phyloP scores from a whole-genome alignment of 108 stramenopile species.

The Aureococcus anophagefferens region DNA sequence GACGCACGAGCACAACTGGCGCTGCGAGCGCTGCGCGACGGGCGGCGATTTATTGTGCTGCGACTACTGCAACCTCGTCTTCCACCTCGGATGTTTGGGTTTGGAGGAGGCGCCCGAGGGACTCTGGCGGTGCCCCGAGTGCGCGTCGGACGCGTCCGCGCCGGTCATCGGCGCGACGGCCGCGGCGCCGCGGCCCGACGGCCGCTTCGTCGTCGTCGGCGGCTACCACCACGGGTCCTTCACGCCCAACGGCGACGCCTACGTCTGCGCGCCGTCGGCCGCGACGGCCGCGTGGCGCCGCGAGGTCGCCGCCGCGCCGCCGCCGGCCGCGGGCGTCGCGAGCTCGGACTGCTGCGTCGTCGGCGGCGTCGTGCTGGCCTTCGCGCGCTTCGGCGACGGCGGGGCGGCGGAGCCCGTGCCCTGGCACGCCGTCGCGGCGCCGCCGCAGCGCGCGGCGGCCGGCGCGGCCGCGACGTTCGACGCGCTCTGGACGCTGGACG shows the following conservation, averaged over 20 bases:
- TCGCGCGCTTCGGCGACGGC: too few species aligned
- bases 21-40: not conserved
- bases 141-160: not conserved
- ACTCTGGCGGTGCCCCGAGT: not conserved
- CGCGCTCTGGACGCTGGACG: too few species aligned
- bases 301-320: too few species aligned
- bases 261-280: not conserved
- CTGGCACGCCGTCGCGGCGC: too few species aligned
- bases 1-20: not conserved
- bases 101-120: not conserved
- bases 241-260: not conserved
- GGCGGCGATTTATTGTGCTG: not conserved
- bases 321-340: too few species aligned
- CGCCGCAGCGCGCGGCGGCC: too few species aligned
- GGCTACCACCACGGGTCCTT: not conserved
- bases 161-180: not conserved
- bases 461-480: too few species aligned
- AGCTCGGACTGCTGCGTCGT: too few species aligned
- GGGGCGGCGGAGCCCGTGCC: too few species aligned
- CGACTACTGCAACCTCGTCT: not conserved
- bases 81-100: not conserved
- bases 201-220: not conserved
- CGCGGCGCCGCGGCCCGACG: not conserved
- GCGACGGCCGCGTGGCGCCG: not conserved
- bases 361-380: too few species aligned